Base-by-base conservation (phyloP, 495 filamentous ascomycete species). In the Penicillium coprophilum region DNA sequence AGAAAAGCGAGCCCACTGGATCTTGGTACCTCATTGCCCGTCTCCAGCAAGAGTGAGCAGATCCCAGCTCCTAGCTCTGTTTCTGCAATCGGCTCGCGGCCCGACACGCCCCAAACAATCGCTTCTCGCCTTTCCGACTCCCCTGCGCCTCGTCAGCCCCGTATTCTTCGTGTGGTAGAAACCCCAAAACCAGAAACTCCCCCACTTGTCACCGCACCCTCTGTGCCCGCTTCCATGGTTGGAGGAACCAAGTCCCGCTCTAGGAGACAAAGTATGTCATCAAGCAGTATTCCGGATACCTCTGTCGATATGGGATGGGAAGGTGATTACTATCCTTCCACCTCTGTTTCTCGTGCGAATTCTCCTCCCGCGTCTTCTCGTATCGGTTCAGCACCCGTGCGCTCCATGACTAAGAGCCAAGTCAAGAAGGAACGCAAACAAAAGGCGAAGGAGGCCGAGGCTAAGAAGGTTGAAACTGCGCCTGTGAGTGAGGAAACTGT, bases 381-480 rank as follows among this genome's bases (percentile, higher is more conserved):
- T 61, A 81, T 93, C 44, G 90, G 91, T 36, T 85, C 87, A 36
- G 90, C 91, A 1, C 87, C 91, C 23, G 80, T 90, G 0, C 80
- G 89, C 38, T 71, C 80, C n/a, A 89, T 90, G 63, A 92, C 91
- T 15, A 98, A 97, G 78, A 93, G 85, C 60, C 90, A 95, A 63
- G 79, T 85, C 58, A 95, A 93, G 70, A 97, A 96, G 69, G 89
- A 96, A 61, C 79, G 91, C 44, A 74, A 81, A 61, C 80, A 84
- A 61, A 80, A 82, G 47, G 82, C 82, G 0, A 85, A 82, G 65
- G 75, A 80, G 38, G 76, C 78, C 0, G 87, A 89, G 67, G 85
- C 88, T 62, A 78, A 84, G 60, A 81, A 82, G 48, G 71, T 75
- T 17, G 88, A 89, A 57, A 65, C 74, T 8, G 71, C 77, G 13